phyloP scores from a whole-genome alignment of 257 asterid species.

The Salvia hispanica region DNA sequence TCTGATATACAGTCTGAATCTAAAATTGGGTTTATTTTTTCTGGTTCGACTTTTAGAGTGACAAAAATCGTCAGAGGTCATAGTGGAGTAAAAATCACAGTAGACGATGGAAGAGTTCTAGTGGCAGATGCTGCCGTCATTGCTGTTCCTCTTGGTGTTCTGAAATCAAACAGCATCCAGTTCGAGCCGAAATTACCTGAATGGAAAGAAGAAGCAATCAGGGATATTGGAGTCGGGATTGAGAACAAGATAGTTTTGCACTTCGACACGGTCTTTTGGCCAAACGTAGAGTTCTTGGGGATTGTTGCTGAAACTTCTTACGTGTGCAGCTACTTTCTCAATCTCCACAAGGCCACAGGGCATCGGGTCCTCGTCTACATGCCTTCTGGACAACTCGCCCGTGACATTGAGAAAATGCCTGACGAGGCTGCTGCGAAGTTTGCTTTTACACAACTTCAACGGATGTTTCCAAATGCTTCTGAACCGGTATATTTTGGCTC shows the following conservation, averaged over 20 bases:
- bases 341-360: slow-evolving; percentile 96
- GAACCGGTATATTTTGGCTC: slow-evolving; percentile 62
- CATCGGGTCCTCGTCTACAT: slow-evolving; percentile 91
- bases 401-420: slow-evolving; percentile 81
- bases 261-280: slow-evolving; percentile 89
- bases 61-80: slow-evolving; percentile 70
- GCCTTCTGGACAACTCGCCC: slow-evolving; percentile 96
- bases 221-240: slow-evolving; percentile 85
- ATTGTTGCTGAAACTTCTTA: slow-evolving; percentile 86
- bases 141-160: slow-evolving; percentile 88
- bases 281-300: slow-evolving; percentile 95
- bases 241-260: slow-evolving; percentile 91
- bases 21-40: slow-evolving; percentile 13
- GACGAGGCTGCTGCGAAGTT: slow-evolving; percentile 89
- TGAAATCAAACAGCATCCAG: slow-evolving; percentile 64
- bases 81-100: slow-evolving; percentile 80
- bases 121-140: slow-evolving; percentile 92
- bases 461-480: slow-evolving; percentile 81
- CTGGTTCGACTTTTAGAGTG: slow-evolving; percentile 50
- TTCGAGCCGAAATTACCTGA: slow-evolving; percentile 93
- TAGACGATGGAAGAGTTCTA: slow-evolving; percentile 82
- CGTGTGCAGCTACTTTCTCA: slow-evolving; percentile 88
- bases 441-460: slow-evolving; percentile 73
- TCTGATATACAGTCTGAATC: neutral
- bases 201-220: slow-evolving; percentile 93